Conservation (phyloP, 1,284 basidiomycete species). For the Ustilago trichophora region DNA sequence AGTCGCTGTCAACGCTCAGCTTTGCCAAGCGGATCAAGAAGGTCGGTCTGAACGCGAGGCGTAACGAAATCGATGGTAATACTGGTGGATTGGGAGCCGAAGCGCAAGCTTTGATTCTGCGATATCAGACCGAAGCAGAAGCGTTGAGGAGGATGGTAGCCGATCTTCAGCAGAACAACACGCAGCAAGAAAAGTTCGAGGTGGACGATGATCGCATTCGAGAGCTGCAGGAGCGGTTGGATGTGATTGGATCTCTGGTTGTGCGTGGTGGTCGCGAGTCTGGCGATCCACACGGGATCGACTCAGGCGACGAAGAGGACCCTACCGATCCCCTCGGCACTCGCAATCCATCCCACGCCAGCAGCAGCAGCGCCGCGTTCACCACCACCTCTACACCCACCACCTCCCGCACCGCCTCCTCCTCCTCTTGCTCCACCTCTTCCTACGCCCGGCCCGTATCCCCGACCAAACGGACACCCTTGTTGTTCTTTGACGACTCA, state of each 20-base stretch:
- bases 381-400: slow-evolving; percentile 3
- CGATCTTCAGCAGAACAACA: slow-evolving; percentile 26
- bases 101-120: slow-evolving; percentile 55
- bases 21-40: slow-evolving; percentile 90
- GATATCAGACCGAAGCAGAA: slow-evolving; percentile 59
- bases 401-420: slow-evolving; percentile 14
- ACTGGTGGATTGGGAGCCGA: slow-evolving; percentile 45
- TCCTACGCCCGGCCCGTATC: slow-evolving; percentile 47
- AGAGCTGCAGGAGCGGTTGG: slow-evolving; percentile 55
- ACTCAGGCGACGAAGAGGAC: too few relatives aligned
- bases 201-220: slow-evolving; percentile 34
- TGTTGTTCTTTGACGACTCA: slow-evolving; percentile 51
- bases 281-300: too few relatives aligned
- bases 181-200: background rate
- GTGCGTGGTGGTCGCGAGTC: slow-evolving; percentile 56
- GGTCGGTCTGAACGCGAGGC: slow-evolving; percentile 80
- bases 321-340: too few relatives aligned
- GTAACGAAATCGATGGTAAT: slow-evolving; percentile 78
- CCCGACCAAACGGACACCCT: slow-evolving; percentile 34
- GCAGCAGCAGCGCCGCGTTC: slow-evolving; percentile 1
- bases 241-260: slow-evolving; percentile 57
- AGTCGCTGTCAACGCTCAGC: slow-evolving; percentile 82
- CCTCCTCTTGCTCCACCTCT: too few relatives aligned
- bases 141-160: slow-evolving; percentile 52
- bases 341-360: too few relatives aligned